Percentiles rank a stretch among this genome's conserved stretches.
Evolutionary conservation across 306 rosid species (phyloP).

Genomic region (Pueraria montana): DNA sequence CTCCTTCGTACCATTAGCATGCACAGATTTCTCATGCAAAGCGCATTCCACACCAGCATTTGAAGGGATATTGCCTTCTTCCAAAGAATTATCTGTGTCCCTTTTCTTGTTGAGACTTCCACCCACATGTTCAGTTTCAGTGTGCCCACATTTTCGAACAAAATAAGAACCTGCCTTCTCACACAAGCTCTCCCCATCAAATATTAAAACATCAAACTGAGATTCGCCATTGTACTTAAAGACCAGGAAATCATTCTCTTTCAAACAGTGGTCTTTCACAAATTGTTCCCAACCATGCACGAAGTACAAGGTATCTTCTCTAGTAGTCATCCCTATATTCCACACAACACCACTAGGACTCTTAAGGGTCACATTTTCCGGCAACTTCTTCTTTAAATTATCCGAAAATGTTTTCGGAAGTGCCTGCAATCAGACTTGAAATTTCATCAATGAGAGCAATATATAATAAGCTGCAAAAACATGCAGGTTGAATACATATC

Average conservation of each 20-base stretch:
- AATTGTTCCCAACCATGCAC: constrained; percentile 70
- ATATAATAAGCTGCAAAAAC: neutral
- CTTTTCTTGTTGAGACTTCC: constrained; percentile 48
- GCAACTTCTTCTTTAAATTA: constrained; percentile 67
- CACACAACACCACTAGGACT: constrained; percentile 76
- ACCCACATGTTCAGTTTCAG: constrained; percentile 33
- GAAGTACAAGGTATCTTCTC: constrained; percentile 56
- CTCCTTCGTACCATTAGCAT: constrained; percentile 11
- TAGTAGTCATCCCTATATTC: constrained; percentile 61
- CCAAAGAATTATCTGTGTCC: constrained; percentile 33
- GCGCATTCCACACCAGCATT: constrained; percentile 49
- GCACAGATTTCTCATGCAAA: constrained; percentile 45
- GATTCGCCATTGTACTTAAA: constrained; percentile 73
- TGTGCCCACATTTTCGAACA: constrained; percentile 57
- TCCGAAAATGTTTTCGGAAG: constrained; percentile 65
- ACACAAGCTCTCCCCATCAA: constrained; percentile 64
- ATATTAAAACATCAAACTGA: constrained; percentile 68
- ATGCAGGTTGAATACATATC: neutral
- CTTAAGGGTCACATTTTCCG: constrained; percentile 59
- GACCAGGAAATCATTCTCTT: constrained; percentile 71
- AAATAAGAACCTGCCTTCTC: constrained; percentile 75
- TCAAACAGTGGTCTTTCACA: constrained; percentile 64
- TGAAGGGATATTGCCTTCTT: constrained; percentile 49
- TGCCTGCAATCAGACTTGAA: constrained; percentile 57
- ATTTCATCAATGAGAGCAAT: constrained; percentile 5